Evolutionary conservation across 2,329 filamentous ascomycete species (phyloP).

Genomic region (Cladosporium oxysporum): DNA sequence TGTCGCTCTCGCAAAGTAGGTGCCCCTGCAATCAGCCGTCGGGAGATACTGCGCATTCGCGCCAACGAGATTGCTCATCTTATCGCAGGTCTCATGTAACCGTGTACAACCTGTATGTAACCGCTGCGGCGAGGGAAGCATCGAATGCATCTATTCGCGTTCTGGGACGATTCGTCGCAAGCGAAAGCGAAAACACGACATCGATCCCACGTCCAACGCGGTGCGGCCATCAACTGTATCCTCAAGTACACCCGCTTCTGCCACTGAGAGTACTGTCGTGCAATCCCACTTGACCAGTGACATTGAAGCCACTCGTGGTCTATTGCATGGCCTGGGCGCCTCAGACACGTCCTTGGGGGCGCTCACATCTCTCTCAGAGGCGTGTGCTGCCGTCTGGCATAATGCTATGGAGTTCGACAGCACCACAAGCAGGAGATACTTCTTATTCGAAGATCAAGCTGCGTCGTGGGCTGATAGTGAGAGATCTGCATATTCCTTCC

Average conservation of each 20-base stretch:
- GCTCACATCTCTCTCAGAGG: constrained; percentile 24
- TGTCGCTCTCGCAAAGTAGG: constrained; percentile 27
- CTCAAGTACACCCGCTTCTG: not conserved
- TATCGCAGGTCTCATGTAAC: constrained; percentile 22
- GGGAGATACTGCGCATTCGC: not conserved
- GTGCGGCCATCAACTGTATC: not conserved
- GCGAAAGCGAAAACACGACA: constrained; percentile 18
- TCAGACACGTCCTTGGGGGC: constrained; percentile 20
- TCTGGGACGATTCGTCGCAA: constrained; percentile 26
- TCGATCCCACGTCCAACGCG: not conserved
- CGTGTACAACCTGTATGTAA: constrained; percentile 22
- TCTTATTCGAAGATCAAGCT: constrained; percentile 23
- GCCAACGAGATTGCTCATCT: not conserved
- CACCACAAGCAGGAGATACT: constrained; percentile 21
- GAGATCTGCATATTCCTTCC: not conserved
- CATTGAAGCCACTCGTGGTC: constrained; percentile 24
- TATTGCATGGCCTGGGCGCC: constrained; percentile 3
- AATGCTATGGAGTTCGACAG: constrained; percentile 22
- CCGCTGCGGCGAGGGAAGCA: constrained; percentile 20
- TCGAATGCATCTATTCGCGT: constrained; percentile 26
- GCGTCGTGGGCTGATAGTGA: constrained; percentile 22
- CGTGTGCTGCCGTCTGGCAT: constrained; percentile 25
- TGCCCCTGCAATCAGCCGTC: not conserved
- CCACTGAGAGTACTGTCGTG: not conserved
- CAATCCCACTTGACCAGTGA: constrained; percentile 22